Evolutionary conservation across 352 stramenopile species (phyloP).

Genomic region (Phytophthora tubulina): DNA sequence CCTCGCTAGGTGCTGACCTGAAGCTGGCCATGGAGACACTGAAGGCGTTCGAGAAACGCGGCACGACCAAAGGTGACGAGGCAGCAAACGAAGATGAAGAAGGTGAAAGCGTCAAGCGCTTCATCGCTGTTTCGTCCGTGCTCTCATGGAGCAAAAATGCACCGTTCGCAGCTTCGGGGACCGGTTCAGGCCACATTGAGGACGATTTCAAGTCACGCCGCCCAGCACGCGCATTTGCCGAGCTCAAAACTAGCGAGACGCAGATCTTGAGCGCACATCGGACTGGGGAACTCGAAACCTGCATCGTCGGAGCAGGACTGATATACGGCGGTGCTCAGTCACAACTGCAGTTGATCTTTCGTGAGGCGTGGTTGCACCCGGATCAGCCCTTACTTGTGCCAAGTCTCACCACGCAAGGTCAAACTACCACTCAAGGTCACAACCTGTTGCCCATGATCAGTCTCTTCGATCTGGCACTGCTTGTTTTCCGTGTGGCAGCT

Average conservation of each 20-base stretch:
- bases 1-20: conserved; percentile 59
- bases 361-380: conserved; percentile 78
- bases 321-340: conserved; percentile 84
- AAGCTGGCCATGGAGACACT: conserved; percentile 72
- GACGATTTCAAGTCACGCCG: conserved; percentile 85
- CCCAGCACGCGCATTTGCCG: conserved; percentile 69
- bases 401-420: conserved; percentile 44
- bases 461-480: conserved; percentile 79
- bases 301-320: conserved; percentile 76
- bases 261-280: conserved; percentile 81
- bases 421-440: conserved; percentile 45
- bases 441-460: conserved; percentile 89
- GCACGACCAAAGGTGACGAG: conserved; percentile 30
- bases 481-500: conserved; percentile 58
- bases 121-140: conserved; percentile 79
- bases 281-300: conserved; percentile 73
- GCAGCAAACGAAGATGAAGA: conserved; percentile 45
- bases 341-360: conserved; percentile 71
- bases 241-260: conserved; percentile 86
- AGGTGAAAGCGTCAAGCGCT: conserved; percentile 58
- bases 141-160: conserved; percentile 85
- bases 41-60: conserved; percentile 70
- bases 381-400: conserved; percentile 65
- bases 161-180: conserved; percentile 54
- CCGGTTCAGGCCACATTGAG: conserved; percentile 59